phyloP scores from a whole-genome alignment of 305 asterid species.

The Rubia balearica region DNA sequence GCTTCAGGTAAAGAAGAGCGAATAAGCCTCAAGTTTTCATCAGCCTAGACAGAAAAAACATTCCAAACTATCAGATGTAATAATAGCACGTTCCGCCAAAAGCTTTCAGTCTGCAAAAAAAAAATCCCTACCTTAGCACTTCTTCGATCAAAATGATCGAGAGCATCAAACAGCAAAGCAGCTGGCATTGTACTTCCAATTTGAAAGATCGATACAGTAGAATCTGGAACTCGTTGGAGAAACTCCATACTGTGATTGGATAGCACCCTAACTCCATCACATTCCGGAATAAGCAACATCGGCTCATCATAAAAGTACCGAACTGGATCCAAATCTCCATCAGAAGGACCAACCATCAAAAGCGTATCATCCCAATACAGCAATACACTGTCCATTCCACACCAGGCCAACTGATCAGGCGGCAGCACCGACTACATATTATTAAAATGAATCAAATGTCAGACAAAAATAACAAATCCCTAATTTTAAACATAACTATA shows the following conservation, averaged over 20 bases:
- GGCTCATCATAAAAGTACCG: constrained; percentile 90
- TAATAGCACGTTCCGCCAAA: not conserved
- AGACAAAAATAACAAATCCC: not conserved
- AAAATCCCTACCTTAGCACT: constrained; percentile 71
- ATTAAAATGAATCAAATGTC: constrained; percentile 15
- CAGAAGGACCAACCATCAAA: constrained; percentile 91
- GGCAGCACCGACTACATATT: constrained; percentile 72
- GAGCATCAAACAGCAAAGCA: constrained; percentile 87
- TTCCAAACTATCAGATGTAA: constrained; percentile 9
- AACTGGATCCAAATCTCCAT: constrained; percentile 49
- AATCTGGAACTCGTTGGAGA: constrained; percentile 93
- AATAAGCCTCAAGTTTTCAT: constrained; percentile 90
- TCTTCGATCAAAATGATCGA: constrained; percentile 88
- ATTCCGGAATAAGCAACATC: constrained; percentile 76
- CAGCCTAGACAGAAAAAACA: constrained; percentile 56
- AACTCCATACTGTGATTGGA: constrained; percentile 80
- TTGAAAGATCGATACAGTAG: constrained; percentile 86
- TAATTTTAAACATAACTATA: not conserved
- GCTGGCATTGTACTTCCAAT: constrained; percentile 94
- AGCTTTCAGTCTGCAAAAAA: not conserved
- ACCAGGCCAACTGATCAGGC: constrained; percentile 96
- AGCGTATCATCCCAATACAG: constrained; percentile 96
- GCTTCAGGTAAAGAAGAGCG: constrained; percentile 87
- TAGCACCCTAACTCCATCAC: constrained; percentile 88
- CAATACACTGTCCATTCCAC: constrained; percentile 89